phyloP scores from a whole-genome alignment of 176 grass and related monocot species.

The Triticum urartu region DNA sequence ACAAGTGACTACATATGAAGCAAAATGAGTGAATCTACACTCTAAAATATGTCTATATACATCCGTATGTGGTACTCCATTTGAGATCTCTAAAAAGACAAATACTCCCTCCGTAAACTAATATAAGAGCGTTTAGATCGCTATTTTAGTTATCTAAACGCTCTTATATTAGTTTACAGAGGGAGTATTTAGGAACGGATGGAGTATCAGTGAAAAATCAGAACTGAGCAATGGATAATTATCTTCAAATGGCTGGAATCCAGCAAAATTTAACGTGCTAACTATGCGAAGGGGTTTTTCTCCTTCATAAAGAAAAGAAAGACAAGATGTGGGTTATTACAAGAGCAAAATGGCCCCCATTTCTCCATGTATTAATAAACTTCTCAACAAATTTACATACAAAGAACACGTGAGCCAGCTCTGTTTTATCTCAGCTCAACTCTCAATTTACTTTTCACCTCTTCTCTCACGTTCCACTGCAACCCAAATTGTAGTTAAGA shows the following conservation, averaged over 20 bases:
- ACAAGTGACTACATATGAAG: too few species aligned
- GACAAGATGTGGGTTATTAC: neutral
- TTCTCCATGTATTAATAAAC: neutral
- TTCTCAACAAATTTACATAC: slow-evolving; percentile 38
- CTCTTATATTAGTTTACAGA: too few species aligned
- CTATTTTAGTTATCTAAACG: too few species aligned
- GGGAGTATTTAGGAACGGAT: too few species aligned
- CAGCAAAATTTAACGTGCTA: neutral
- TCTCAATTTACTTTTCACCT: slow-evolving; percentile 78
- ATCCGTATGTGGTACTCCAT: too few species aligned
- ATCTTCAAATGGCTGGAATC: slow-evolving; percentile 4
- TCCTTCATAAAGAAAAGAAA: neutral
- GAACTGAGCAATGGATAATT: neutral
- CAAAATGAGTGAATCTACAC: too few species aligned
- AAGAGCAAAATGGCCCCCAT: slow-evolving; percentile 6
- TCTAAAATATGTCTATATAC: too few species aligned
- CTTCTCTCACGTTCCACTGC: slow-evolving; percentile 87
- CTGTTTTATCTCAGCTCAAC: slow-evolving; percentile 68
- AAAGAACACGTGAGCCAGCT: slow-evolving; percentile 1
- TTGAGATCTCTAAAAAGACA: too few species aligned
- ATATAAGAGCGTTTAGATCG: too few species aligned
- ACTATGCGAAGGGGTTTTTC: neutral
- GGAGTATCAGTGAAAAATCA: neutral
- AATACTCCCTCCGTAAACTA: too few species aligned
- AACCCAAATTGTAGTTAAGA: slow-evolving; percentile 30